Percentiles rank a stretch among this genome's conserved stretches.
phyloP scores from a whole-genome alignment of 805 yeast species.

The Debaryomyces castellii region DNA sequence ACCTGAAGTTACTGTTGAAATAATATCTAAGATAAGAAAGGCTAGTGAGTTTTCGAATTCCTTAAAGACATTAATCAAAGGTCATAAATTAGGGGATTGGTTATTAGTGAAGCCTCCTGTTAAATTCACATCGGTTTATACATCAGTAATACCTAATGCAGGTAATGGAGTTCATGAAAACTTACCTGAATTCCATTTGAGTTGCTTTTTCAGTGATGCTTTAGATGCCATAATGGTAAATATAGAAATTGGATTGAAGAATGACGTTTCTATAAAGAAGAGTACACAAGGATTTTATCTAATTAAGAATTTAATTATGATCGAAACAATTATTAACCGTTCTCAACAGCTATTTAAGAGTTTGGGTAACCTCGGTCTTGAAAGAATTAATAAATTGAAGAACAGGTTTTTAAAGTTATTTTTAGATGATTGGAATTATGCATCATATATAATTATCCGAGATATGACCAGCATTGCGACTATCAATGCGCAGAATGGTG shows the following conservation, averaged over 20 bases:
- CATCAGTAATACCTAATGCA: constrained; percentile 46
- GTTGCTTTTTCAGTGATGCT: constrained; percentile 72
- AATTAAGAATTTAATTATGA: constrained; percentile 66
- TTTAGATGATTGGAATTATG: constrained; percentile 75
- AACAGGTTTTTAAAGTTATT: constrained; percentile 73
- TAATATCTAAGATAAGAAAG: constrained; percentile 64
- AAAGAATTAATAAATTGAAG: constrained; percentile 64
- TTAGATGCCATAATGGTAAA: constrained; percentile 70
- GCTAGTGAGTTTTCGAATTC: constrained; percentile 62
- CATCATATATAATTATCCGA: constrained; percentile 68
- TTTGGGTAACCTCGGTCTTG: constrained; percentile 58
- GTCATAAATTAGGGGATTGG: constrained; percentile 65
- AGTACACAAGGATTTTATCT: constrained; percentile 67
- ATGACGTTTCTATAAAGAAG: constrained; percentile 29
- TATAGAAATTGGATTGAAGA: constrained; percentile 59
- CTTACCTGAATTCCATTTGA: constrained; percentile 52
- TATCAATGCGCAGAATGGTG: constrained; percentile 33
- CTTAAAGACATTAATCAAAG: constrained; percentile 47
- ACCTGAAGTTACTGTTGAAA: constrained; percentile 69
- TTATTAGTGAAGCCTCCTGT: constrained; percentile 59
- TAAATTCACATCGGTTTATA: constrained; percentile 42
- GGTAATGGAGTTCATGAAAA: constrained; percentile 34
- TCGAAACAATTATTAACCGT: constrained; percentile 71
- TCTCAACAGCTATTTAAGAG: constrained; percentile 51
- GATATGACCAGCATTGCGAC: constrained; percentile 73